Conservation (phyloP, 2,329 filamentous ascomycete species). For the Stemphylium beticola region DNA sequence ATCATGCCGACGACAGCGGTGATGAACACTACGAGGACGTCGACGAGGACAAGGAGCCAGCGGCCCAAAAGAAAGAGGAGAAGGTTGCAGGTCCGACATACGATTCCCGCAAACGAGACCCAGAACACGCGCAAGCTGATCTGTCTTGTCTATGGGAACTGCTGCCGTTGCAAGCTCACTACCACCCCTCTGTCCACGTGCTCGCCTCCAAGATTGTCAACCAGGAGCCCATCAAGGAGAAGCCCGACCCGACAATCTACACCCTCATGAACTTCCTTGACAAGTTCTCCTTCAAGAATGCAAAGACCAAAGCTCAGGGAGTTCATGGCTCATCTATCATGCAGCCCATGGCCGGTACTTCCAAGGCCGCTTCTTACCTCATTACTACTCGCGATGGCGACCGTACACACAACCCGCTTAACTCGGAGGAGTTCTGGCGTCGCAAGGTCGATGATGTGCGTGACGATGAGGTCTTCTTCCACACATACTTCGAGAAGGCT, state of each 20-base stretch:
- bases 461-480: constrained; percentile 96
- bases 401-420: constrained; percentile 71
- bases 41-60: constrained; percentile 50
- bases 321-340: constrained; percentile 89
- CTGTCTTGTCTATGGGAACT: constrained; percentile 93
- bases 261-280: constrained; percentile 95
- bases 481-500: constrained; percentile 85
- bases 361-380: constrained; percentile 65
- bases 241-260: constrained; percentile 88
- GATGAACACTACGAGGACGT: constrained; percentile 74
- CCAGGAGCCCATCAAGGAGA: constrained; percentile 75
- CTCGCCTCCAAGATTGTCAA: constrained; percentile 76
- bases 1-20: constrained; percentile 78
- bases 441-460: constrained; percentile 87
- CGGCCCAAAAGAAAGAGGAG: constrained; percentile 24
- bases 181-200: constrained; percentile 89
- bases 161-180: constrained; percentile 80
- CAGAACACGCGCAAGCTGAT: constrained; percentile 91
- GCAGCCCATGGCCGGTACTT: constrained; percentile 80
- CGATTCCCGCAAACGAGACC: constrained; percentile 88
- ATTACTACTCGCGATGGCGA: constrained; percentile 65
- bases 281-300: constrained; percentile 96
- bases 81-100: constrained; percentile 57
- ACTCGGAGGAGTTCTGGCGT: constrained; percentile 88
- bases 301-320: constrained; percentile 68